Evolutionary conservation across 169 alveolate genomes (phyloP).

Genomic region (Eimeria acervulina): DNA sequence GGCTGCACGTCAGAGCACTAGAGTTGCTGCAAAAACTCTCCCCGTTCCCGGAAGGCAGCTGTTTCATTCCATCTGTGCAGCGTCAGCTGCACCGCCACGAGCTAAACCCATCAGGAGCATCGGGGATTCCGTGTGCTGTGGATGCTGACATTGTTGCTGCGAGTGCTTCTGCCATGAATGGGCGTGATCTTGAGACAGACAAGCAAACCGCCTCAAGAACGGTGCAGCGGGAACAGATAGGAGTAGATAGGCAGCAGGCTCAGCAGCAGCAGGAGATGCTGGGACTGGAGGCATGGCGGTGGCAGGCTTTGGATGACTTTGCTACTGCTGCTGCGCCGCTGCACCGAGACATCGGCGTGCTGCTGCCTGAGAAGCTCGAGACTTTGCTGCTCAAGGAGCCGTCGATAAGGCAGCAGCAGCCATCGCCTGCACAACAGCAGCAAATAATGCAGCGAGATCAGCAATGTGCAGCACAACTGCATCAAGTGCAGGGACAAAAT

Average conservation of each 20-base stretch:
- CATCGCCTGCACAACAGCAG: background rate
- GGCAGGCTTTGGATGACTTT: background rate
- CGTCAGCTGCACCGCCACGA: background rate
- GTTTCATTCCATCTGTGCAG: background rate
- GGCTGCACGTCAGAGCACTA: background rate
- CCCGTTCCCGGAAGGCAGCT: conserved; percentile 61
- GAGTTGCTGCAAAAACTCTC: background rate
- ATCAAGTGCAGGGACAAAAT: background rate
- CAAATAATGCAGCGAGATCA: background rate
- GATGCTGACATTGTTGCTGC: background rate
- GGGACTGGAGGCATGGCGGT: background rate
- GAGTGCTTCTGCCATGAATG: background rate
- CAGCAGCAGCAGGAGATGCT: background rate
- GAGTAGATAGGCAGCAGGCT: background rate
- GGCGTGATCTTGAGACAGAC: background rate
- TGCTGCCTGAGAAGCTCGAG: conserved; percentile 32
- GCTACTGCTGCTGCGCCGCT: background rate
- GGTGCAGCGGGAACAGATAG: background rate
- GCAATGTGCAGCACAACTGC: too few species aligned
- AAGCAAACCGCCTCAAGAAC: background rate
- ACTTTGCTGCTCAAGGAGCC: conserved; percentile 4
- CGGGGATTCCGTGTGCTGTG: background rate
- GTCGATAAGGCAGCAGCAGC: background rate
- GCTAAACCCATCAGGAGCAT: background rate
- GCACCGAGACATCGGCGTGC: background rate